Base-by-base conservation (phyloP, 2,329 filamentous ascomycete species). In the Colletotrichum limetticola region DNA sequence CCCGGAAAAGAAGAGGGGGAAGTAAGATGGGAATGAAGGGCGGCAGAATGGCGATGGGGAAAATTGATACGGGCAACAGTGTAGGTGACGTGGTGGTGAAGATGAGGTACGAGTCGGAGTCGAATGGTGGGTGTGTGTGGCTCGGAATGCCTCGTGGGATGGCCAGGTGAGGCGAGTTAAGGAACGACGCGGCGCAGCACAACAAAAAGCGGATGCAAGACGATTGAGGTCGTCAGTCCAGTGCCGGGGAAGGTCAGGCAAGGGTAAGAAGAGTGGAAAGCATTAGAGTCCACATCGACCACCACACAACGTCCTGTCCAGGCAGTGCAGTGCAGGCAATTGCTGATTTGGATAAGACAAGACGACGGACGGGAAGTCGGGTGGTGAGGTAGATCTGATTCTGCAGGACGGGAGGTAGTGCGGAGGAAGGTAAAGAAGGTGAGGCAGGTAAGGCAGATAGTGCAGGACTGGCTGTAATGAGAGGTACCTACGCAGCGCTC, bases 181-280 rank as follows among this genome's bases (percentile, higher is more conserved):
- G 49, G 64, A 53, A 62, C 57, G 32, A 60, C 55, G 64, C 64
- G 57, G 64, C 49, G 49, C 57, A 59, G 69, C 58, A 72, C 53
- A 55, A 55, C 62, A 55, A 69, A 63, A 71, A 72, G 42, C 42
- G 42, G 68, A 69, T 64, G 42, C n/a, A 58, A 69, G 64, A 49
- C 6, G 42, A 63, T 35, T 57, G 52, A 57, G 22, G 65, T 59
- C 42, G 69, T 68, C 55, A 19, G 52, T 57, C 35, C 8, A 55
- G 16, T 24, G 52, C 58, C 58, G 32, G 42, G 30, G 26, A 69
- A 56, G 46, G 64, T 67, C 49, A 63, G 46, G 61, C 16, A 42
- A 22, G 57, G 57, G 32, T 55, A 32, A 37, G 49, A 32, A 37
- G 49, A 64, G 46, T 24, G 42, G 49, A 22, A 22, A 64, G 30